Conservation (phyloP, 1,139 yeast genomes). For the Blastobotrys persicus region DNA sequence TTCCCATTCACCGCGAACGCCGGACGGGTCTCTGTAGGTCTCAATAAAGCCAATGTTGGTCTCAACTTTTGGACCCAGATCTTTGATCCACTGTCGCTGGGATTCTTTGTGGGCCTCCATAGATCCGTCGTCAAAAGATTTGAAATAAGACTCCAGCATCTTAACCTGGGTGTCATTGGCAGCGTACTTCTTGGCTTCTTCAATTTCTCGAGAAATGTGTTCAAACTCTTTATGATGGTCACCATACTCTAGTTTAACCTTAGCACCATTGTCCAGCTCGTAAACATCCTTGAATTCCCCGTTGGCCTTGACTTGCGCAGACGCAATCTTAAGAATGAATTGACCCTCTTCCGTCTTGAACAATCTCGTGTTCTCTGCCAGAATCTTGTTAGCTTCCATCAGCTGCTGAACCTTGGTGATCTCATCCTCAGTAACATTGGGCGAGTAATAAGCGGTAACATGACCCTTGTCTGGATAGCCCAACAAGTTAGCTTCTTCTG, state of each 20-base stretch:
- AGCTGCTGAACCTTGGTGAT: slow-evolving; percentile 64
- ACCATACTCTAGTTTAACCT: slow-evolving; percentile 59
- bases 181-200: slow-evolving; percentile 56
- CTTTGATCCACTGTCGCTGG: slow-evolving; percentile 85
- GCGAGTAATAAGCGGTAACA: slow-evolving; percentile 66
- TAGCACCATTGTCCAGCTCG: slow-evolving; percentile 35
- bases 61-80: slow-evolving; percentile 77
- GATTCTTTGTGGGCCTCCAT: slow-evolving; percentile 83
- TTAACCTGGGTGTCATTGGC: slow-evolving; percentile 70
- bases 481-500: slow-evolving; percentile 49
- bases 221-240: slow-evolving; percentile 68
- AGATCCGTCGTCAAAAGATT: slow-evolving; percentile 75
- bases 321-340: slow-evolving; percentile 33
- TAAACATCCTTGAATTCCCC: slow-evolving; percentile 26
- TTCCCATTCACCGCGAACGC: slow-evolving; percentile 93
- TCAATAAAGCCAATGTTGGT: slow-evolving; percentile 88
- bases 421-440: slow-evolving; percentile 55
- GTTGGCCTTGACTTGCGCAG: slow-evolving; percentile 30
- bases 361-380: slow-evolving; percentile 83
- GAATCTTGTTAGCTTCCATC: slow-evolving; percentile 57
- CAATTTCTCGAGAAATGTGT: slow-evolving; percentile 54
- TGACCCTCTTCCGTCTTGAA: slow-evolving; percentile 38
- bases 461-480: slow-evolving; percentile 83
- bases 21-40: slow-evolving; percentile 88
- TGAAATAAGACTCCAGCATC: slow-evolving; percentile 64